Conservation (phyloP, 169 alveolate genomes). For the Fabrea salina region DNA sequence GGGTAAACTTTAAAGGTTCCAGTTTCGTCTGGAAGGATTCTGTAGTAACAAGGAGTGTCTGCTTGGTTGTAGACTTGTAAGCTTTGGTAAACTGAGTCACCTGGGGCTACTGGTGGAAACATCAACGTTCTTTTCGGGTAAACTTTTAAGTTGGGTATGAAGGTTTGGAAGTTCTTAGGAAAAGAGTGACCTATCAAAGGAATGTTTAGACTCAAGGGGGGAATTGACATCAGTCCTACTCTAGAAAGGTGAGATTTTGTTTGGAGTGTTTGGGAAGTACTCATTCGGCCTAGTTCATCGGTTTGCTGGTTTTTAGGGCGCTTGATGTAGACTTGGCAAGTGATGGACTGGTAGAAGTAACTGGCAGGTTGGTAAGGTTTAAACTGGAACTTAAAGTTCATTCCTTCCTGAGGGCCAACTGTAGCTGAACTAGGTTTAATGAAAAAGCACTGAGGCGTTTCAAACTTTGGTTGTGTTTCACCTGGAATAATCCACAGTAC, state of each 20-base stretch:
- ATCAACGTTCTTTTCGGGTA: slow-evolving; percentile 60
- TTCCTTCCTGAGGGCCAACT: slow-evolving; percentile 34
- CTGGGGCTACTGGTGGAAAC: slow-evolving; percentile 67
- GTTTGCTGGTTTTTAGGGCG: slow-evolving; percentile 54
- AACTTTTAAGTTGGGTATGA: slow-evolving; percentile 73
- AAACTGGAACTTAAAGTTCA: slow-evolving; percentile 37
- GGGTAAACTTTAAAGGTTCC: slow-evolving; percentile 68
- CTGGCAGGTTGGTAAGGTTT: slow-evolving; percentile 46
- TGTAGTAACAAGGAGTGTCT: slow-evolving; percentile 73
- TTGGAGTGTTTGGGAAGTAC: slow-evolving; percentile 19
- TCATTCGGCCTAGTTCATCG: slow-evolving; percentile 43
- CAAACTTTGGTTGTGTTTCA: background rate
- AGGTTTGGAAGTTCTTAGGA: slow-evolving; percentile 67
- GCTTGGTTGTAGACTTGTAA: slow-evolving; percentile 62
- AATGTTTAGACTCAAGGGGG: slow-evolving; percentile 61
- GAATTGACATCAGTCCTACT: slow-evolving; percentile 39
- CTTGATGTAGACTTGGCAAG: slow-evolving; percentile 45
- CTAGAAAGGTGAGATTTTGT: slow-evolving; percentile 31
- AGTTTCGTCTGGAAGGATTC: slow-evolving; percentile 60
- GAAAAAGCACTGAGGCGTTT: background rate
- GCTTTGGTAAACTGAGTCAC: slow-evolving; percentile 68
- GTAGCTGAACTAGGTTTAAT: slow-evolving; percentile 30
- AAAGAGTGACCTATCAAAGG: slow-evolving; percentile 73
- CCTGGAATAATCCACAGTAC: slow-evolving; percentile 32
- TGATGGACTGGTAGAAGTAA: slow-evolving; percentile 20